Percentiles rank a stretch among this genome's conserved stretches.
phyloP scores from a whole-genome alignment of 306 rosid genomes.

The Lathyrus aphaca region DNA sequence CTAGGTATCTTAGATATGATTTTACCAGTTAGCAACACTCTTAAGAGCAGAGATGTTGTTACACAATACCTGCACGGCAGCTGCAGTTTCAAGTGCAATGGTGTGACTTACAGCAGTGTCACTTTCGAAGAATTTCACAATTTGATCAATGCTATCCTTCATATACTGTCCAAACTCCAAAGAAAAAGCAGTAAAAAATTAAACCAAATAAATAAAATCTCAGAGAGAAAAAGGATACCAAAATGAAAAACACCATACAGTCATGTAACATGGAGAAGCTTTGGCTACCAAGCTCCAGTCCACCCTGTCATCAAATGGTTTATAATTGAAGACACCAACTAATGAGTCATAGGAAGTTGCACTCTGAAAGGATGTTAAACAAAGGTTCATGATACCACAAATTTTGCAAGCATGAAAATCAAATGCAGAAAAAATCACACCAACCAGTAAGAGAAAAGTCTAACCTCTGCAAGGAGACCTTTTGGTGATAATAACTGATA shows the following conservation, averaged over 20 bases:
- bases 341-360: constrained; percentile 77
- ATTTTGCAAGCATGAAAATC: constrained; percentile 23
- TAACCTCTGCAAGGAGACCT: constrained; percentile 93
- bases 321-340: constrained; percentile 70
- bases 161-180: constrained; percentile 65
- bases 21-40: constrained; percentile 35
- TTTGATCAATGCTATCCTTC: constrained; percentile 79
- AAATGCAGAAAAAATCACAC: constrained; percentile 19
- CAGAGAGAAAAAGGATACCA: constrained; percentile 4
- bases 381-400: constrained; percentile 32
- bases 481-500: constrained; percentile 83
- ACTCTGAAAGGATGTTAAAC: constrained; percentile 66
- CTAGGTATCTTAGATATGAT: constrained; percentile 16
- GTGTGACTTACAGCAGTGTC: constrained; percentile 79
- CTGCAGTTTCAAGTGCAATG: constrained; percentile 89
- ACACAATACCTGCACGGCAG: constrained; percentile 87
- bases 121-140: constrained; percentile 80
- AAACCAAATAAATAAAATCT: constrained; percentile 35
- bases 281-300: constrained; percentile 98
- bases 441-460: constrained; percentile 30
- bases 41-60: constrained; percentile 24
- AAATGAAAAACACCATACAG: constrained; percentile 60
- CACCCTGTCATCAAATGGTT: constrained; percentile 77
- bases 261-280: constrained; percentile 98
- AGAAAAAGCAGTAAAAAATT: constrained; percentile 39